Conservation (phyloP, 2,329 filamentous ascomycete species). For the Fusarium denticulatum region DNA sequence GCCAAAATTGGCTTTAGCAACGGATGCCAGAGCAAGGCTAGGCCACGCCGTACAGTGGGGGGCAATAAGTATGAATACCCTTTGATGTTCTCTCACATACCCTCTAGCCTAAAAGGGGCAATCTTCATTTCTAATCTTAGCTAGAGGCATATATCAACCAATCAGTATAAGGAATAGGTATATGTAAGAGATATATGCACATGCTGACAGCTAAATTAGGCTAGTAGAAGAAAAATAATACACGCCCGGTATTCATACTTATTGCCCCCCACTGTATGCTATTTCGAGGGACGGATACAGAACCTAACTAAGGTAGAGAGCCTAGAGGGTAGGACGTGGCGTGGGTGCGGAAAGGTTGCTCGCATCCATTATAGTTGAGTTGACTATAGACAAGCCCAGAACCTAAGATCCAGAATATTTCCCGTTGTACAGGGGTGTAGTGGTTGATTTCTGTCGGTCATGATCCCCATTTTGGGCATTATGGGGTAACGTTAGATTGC, state of each 20-base stretch:
- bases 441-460: conserved; percentile 11
- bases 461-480: conserved; percentile 19
- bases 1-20: not conserved
- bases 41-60: conserved; percentile 19
- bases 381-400: conserved; percentile 11
- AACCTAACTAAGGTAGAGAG: not conserved
- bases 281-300: conserved; percentile 30
- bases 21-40: conserved; percentile 8
- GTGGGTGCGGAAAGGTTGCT: not conserved
- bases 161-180: too few relatives aligned
- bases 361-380: not conserved
- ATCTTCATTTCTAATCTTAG: too few relatives aligned
- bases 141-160: too few relatives aligned
- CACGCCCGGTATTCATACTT: too few relatives aligned
- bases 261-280: too few relatives aligned
- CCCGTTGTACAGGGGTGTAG: conserved; percentile 13
- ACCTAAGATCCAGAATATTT: conserved; percentile 30
- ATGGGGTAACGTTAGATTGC: conserved; percentile 33
- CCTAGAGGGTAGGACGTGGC: not conserved
- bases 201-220: too few relatives aligned
- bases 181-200: too few relatives aligned
- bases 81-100: too few relatives aligned
- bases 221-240: too few relatives aligned
- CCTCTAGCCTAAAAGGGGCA: too few relatives aligned
- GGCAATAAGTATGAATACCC: too few relatives aligned